Evolutionary conservation across 495 filamentous ascomycete species (phyloP).

Genomic region (Aspergillus ostianus): DNA sequence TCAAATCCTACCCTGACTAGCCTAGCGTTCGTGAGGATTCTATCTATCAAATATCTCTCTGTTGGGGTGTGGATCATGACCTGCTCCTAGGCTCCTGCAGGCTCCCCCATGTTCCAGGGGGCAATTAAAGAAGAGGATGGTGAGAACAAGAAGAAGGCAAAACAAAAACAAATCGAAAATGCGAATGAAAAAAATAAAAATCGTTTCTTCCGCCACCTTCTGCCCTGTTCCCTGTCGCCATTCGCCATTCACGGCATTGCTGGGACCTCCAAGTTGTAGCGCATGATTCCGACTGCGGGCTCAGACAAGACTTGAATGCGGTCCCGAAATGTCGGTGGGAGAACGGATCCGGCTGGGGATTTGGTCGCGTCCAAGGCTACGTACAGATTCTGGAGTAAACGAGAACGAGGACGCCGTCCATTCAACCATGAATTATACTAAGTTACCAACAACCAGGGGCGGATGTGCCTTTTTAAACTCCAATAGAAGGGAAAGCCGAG

Average conservation of each 20-base stretch:
- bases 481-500: not conserved
- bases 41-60: constrained; percentile 17
- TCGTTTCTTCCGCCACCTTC: constrained; percentile 1
- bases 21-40: constrained; percentile 11
- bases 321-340: constrained; percentile 8
- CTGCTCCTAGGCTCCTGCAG: not conserved
- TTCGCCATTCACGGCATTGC: constrained; percentile 1
- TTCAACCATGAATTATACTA: not conserved
- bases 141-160: not conserved
- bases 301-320: constrained; percentile 12
- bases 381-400: not conserved
- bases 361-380: constrained; percentile 4
- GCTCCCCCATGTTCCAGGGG: not conserved
- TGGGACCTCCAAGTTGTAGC: constrained; percentile 6
- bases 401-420: not conserved
- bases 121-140: not conserved
- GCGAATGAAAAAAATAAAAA: constrained; percentile 1
- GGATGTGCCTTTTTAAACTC: no score
- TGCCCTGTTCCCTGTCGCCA: constrained; percentile 11
- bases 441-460: no score
- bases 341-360: not conserved
- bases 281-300: constrained; percentile 4
- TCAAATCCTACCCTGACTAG: not conserved
- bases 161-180: not conserved
- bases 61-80: constrained; percentile 12